Evolutionary conservation across 345 rosid species (phyloP), one percentile per base, ranked within the genome.

Genomic region (Populus deltoides): DNA sequence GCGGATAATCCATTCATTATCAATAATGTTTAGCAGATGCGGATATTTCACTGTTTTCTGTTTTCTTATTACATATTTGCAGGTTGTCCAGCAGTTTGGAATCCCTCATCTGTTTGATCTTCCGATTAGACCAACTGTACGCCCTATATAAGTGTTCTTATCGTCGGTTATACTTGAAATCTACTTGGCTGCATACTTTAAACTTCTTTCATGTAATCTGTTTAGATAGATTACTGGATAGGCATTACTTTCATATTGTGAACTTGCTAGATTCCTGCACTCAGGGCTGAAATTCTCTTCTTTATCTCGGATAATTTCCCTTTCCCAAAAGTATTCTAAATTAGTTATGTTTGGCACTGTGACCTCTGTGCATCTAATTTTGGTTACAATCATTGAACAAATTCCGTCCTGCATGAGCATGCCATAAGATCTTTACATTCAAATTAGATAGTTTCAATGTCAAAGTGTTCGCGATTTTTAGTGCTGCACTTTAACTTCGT

Each of bases 71-170:
- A 47, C 61, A 66, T 55, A 8, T 83, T 81, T 85, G 77, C 88
- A 95, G 99, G 98, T 95, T 75, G 97, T 95, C 76, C 78, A 92
- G 89, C 97, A 95, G 87, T 95, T 95, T 73, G 99, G 99, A 74
- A 95, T 95, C 75, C 98, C 99, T 87, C 93, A 93, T 86, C 90
- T 95, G 49, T 95, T 95, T 82, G 98, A 95, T 80, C 99, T 95
- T 83, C 97, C 97, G 77, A 94, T 94, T 75, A 86, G 94, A 71
- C 94, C 98, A 83, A 90, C 90, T 39, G 99, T 91, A 86, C 15
- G 90, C 72, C 76, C 68, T 35, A 59, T 70, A 77, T 73, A 55
- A 81, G 47, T 57, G 73, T 61, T 18, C 41, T 79, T 62, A 25
- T 15, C 1, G 20, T n/a, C 43, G 68, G 16, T 71, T 66, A 31